Conservation (phyloP, 2,329 filamentous ascomycete species). For the Aspergillus sp. region DNA sequence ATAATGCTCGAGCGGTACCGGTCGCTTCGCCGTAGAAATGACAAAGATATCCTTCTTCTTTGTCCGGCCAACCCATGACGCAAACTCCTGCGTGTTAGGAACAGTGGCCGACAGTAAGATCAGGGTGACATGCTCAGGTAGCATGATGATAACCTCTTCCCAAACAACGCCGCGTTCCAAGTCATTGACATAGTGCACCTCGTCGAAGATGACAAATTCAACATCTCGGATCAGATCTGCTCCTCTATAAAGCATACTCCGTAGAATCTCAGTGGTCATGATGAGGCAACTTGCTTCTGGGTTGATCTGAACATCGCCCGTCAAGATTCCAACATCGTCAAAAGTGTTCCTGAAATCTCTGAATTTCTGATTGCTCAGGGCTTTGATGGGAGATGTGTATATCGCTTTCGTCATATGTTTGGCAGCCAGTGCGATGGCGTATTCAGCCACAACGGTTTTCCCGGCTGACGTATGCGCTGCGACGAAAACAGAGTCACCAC, state of each 20-base stretch:
- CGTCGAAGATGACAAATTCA: slow-evolving; percentile 97
- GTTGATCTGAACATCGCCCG: slow-evolving; percentile 95
- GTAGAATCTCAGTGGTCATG: slow-evolving; percentile 97
- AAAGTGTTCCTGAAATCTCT: slow-evolving; percentile 85
- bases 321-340: slow-evolving; percentile 92
- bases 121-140: slow-evolving; percentile 91
- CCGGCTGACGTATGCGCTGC: slow-evolving; percentile 95
- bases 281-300: slow-evolving; percentile 96
- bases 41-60: slow-evolving; percentile 99
- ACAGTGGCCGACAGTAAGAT: slow-evolving; percentile 94
- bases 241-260: slow-evolving; percentile 95
- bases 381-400: slow-evolving; percentile 97
- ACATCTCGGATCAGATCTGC: slow-evolving; percentile 94
- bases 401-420: slow-evolving; percentile 99
- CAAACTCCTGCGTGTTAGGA: slow-evolving; percentile 94
- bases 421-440: slow-evolving; percentile 90
- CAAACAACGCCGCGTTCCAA: slow-evolving; percentile 92
- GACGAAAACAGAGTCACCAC: slow-evolving; percentile 94
- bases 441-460: slow-evolving; percentile 96
- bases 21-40: slow-evolving; percentile 91
- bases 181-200: slow-evolving; percentile 98
- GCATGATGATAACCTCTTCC: slow-evolving; percentile 99
- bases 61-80: slow-evolving; percentile 94
- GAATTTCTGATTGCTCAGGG: slow-evolving; percentile 97
- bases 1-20: slow-evolving; percentile 90